Base-by-base conservation (phyloP, 2,329 filamentous ascomycete genomes). In the Trichoderma semiorbis region DNA sequence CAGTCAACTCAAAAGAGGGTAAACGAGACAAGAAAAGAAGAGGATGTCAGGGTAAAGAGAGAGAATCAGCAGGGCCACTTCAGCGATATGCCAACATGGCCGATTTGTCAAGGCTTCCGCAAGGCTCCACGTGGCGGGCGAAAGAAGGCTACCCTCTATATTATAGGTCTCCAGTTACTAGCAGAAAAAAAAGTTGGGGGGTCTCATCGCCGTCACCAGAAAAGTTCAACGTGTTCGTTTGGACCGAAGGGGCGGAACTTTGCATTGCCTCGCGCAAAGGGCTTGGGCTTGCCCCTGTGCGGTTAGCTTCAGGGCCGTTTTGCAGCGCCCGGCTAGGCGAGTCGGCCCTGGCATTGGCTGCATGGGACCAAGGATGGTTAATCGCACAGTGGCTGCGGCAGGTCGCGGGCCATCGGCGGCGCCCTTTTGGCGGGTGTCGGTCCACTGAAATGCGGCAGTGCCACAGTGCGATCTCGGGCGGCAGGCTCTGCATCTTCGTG, bases 81-180 rank as follows among this genome's bases (percentile, higher is more conserved):
- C 74, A 75, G 73, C 73, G 73, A 66, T 72, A 72, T 67, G 64
- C 64, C 75, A 75, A 75, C 79, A 80, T 80, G 77, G 72, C 73
- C 77, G 75, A 76, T 74, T 77, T 78, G 75, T 76, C 75, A 76
- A 76, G 73, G 69, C 62, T 58, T 53, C 28, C 36, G 47, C 71
- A 72, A 74, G 74, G 75, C 78, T 76, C 79, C 79, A 80, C 78
- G 79, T 80, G 78, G 61, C 58, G 32, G n/a, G 63, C 53, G 61
- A 75, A 50, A 75, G 57, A 72, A 72, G 71, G 72, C 72, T 71
- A 73, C 16, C 16, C 28, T 30, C 57, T 34, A 32, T 34, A 21
- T 60, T 21, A 18, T 43, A 43, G 39, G 39, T n/a, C 18, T n/a
- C 18, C 39, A n/a, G 18, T 18, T 57, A n/a, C 12, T 14, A 34